Evolutionary conservation across 1,284 basidiomycete species (phyloP), one percentile per base, ranked within the genome.

Genomic region (Cutaneotrichosporon sp.): DNA sequence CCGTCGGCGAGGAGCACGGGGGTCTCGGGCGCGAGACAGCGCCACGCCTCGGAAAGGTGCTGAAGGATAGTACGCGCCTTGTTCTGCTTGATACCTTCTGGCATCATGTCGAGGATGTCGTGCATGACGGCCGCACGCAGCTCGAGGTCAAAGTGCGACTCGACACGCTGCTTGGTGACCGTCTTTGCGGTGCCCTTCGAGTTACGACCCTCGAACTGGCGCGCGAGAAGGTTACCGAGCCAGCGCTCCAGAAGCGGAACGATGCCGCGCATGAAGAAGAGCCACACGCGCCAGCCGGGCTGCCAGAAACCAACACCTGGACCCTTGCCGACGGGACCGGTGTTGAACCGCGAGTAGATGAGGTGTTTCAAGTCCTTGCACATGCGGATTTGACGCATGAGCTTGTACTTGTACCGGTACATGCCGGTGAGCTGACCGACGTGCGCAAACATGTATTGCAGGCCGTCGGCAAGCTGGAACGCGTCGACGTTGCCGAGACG

Each of bases 271-370:
- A 98, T 89, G 81, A 98, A 98, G 81, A 98, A 98, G 58, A 98
- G 79, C 96, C 96, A 99, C 8, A 99, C 96, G 49, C 96, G 84
- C 96, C 96, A 98, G 33, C 94, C 96, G 17, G 96, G 96, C 49
- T 93, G 92, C 96, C 96, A 99, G 81, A 98, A 98, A 57, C 96
- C 96, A 66, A 91, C 92, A 72, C 96, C 96, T 49, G 96, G 96
- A 62, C 96, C 96, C 76, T 99, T 99, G 22, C 96, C 96, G 48
- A 99, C 94, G 49, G 94, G 94, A 51, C 96, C 96, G 22, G 94
- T 97, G 79, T 99, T 99, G 83, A 98, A 99, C 34, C 74, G 60
- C 46, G 65, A 69, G 59, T 74, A 75, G 74, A 91, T 93, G 63
- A 97, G 77, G 73, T 97, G 92, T 80, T 99, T 99, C 70, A 98